These are phyloP conservation scores for Lasiodiplodia citricola DNA, from an alignment of 2,329 filamentous ascomycete genomes.

Conservation along the genomic window DNA sequence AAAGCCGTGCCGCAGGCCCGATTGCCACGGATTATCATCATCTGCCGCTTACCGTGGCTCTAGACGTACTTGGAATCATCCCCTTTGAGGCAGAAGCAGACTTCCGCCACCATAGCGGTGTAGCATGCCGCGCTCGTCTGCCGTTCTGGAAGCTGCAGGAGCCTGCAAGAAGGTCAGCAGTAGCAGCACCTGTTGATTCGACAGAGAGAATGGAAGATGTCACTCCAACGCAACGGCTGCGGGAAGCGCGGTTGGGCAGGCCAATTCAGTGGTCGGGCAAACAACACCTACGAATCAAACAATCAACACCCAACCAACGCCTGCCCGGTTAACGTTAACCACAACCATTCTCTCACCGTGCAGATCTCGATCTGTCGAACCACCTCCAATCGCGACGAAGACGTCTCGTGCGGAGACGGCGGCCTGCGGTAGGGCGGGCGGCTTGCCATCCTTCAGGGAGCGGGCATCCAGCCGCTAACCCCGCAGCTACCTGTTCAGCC, in stretches of 20 bases:
- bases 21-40: background rate
- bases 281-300: background rate
- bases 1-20: background rate
- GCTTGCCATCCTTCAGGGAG: background rate
- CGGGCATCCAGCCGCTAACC: background rate
- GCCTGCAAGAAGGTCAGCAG: background rate
- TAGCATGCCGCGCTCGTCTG: background rate
- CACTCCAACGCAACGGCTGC: background rate
- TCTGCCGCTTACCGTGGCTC: background rate
- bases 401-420: background rate
- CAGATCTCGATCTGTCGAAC: background rate
- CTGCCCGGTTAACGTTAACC: constrained; percentile 1
- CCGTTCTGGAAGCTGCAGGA: background rate
- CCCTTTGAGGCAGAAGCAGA: background rate
- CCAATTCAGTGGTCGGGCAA: background rate
- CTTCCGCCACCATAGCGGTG: background rate
- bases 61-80: background rate
- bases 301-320: background rate
- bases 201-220: background rate
- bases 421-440: background rate
- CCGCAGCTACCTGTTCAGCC: constrained; percentile 2
- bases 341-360: background rate
- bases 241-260: background rate
- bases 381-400: background rate
- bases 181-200: background rate